These are phyloP conservation scores for Erysimum pusillum DNA, from an alignment of 441 rosid species.

Conservation along the genomic window DNA sequence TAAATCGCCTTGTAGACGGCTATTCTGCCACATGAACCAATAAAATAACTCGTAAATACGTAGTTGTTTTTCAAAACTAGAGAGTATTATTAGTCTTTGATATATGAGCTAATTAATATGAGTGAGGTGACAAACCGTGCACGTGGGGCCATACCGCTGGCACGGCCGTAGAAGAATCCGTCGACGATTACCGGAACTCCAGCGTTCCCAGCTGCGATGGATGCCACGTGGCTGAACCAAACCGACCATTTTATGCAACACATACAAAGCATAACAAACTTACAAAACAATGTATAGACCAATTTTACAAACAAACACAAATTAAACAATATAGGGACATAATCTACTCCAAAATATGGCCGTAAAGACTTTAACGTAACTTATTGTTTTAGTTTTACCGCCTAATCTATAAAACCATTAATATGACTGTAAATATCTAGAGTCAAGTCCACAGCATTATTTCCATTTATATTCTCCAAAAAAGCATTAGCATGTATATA, in stretches of 20 bases:
- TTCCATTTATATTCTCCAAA: no score
- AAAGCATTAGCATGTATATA: no score
- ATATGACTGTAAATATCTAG: no score
- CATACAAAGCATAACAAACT: background rate
- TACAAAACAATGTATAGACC: background rate
- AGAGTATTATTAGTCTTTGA: background rate
- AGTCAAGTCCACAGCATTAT: no score
- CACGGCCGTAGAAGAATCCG: slow-evolving; percentile 64
- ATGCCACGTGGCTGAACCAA: slow-evolving; percentile 69
- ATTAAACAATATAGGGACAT: no score
- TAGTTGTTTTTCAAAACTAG: background rate
- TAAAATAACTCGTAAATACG: background rate
- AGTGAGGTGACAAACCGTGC: slow-evolving; percentile 57
- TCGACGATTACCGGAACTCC: slow-evolving; percentile 67
- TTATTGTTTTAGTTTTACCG: no score
- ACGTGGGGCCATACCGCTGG: slow-evolving; percentile 78
- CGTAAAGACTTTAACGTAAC: no score
- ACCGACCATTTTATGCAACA: background rate
- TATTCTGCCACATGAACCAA: slow-evolving; percentile 48
- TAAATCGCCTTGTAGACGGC: slow-evolving; percentile 72
- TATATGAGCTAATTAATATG: background rate
- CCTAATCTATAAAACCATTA: no score
- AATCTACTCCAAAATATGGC: no score
- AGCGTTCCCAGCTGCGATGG: slow-evolving; percentile 70
- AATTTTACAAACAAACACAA: no score